Percentiles rank a stretch among this genome's conserved stretches.
These are phyloP conservation scores for Crucihimalaya himalaica DNA, from an alignment of 345 rosid species.

Conservation along the genomic window DNA sequence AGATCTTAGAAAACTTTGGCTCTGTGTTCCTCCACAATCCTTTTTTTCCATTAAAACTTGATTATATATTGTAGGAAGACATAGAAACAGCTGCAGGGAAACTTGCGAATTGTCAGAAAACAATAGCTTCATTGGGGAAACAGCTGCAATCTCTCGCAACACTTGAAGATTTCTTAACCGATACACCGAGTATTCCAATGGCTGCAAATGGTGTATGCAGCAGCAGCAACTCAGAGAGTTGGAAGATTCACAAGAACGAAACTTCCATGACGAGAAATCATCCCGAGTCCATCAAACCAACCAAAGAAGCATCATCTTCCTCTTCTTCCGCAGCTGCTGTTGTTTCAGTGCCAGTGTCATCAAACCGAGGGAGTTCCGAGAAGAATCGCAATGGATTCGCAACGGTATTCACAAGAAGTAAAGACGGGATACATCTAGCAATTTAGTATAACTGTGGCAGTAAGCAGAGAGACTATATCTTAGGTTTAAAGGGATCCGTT, in stretches of 20 bases:
- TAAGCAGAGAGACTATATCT: conserved; percentile 29
- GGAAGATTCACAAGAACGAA: conserved; percentile 61
- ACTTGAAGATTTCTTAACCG: conserved; percentile 86
- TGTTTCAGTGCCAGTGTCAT: conserved; percentile 28
- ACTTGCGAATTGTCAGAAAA: conserved; percentile 89
- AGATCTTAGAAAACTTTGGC: background rate
- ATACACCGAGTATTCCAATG: conserved; percentile 53
- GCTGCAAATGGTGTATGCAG: conserved; percentile 39
- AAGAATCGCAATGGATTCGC: conserved; percentile 91
- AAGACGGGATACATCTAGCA: conserved; percentile 86
- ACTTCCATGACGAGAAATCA: conserved; percentile 46
- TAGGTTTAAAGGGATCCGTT: conserved; percentile 7
- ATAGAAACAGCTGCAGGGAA: conserved; percentile 76
- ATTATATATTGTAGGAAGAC: conserved; percentile 64
- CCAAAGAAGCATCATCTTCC: conserved; percentile 44
- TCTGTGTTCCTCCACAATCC: background rate
- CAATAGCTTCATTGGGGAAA: conserved; percentile 82
- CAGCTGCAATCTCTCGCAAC: conserved; percentile 93
- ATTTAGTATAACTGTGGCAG: conserved; percentile 46
- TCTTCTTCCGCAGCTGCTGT: background rate
- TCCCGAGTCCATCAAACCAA: conserved; percentile 20
- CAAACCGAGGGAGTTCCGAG: conserved; percentile 57
- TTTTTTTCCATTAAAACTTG: background rate
- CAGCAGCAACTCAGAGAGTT: conserved; percentile 47
- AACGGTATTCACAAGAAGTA: conserved; percentile 75